Evolutionary conservation across 1,284 basidiomycete genomes (phyloP).

Genomic region (Apiotrichum siamense): DNA sequence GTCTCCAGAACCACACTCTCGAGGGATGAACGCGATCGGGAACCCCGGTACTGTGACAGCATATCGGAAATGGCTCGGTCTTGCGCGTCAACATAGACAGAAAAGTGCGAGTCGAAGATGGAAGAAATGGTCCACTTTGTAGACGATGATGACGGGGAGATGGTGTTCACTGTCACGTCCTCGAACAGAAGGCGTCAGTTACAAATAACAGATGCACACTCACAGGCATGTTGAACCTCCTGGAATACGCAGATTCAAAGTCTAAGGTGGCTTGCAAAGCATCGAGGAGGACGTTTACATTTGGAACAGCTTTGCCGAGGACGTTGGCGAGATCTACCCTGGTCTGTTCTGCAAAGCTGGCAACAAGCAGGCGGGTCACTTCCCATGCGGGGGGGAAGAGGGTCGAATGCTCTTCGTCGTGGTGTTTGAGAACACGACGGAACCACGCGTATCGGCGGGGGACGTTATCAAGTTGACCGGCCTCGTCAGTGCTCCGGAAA

Average conservation of each 20-base stretch:
- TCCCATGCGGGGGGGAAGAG: slow-evolving; percentile 79
- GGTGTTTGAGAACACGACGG: slow-evolving; percentile 75
- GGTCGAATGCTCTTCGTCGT: slow-evolving; percentile 77
- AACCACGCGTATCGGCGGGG: slow-evolving; percentile 94
- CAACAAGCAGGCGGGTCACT: slow-evolving; percentile 69
- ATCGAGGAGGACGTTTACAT: slow-evolving; percentile 72
- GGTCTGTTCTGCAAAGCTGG: slow-evolving; percentile 80
- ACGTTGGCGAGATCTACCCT: slow-evolving; percentile 51
- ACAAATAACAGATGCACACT: slow-evolving; percentile 28
- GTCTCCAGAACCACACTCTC: slow-evolving; percentile 56
- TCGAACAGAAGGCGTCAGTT: slow-evolving; percentile 39
- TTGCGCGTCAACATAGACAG: slow-evolving; percentile 91
- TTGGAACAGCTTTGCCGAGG: slow-evolving; percentile 52
- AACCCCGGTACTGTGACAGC: slow-evolving; percentile 67
- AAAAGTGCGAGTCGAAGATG: slow-evolving; percentile 86
- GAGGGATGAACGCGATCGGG: slow-evolving; percentile 60
- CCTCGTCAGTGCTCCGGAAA: slow-evolving; percentile 83
- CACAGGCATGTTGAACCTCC: slow-evolving; percentile 72
- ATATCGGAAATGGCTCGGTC: slow-evolving; percentile 59
- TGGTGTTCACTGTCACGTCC: slow-evolving; percentile 29
- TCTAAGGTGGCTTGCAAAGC: slow-evolving; percentile 76
- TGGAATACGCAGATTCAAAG: slow-evolving; percentile 71
- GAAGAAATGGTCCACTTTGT: slow-evolving; percentile 63
- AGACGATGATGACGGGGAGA: slow-evolving; percentile 23
- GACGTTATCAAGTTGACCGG: slow-evolving; percentile 94